Evolutionary conservation across 108 stramenopile genomes (phyloP), one percentile per base, ranked within the genome.

Genomic region (Cylindrotheca fusiformis): DNA sequence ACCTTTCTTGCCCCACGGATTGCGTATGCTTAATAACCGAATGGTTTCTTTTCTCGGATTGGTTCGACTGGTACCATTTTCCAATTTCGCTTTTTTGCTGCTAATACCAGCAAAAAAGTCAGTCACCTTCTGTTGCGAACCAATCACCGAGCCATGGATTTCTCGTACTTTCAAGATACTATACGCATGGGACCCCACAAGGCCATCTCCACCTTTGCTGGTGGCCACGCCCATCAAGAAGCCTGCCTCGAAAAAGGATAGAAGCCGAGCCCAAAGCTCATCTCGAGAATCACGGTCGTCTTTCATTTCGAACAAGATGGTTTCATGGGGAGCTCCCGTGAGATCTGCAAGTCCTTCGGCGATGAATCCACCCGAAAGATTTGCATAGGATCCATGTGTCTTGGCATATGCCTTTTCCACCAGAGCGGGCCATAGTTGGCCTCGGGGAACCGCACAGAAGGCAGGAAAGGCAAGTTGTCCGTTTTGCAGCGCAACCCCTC

Each of bases 331-430:
- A 20, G 74, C 51, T n/a, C 88, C 88, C 18, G 90, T 91, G 53
- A 91, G 59, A 56, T 91, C 90, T 0, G 68, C 31, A 55, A 91
- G 79, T 10, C 80, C 90, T 60, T 91, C 90, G 21, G 70, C 77
- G 28, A 91, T 79, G n/a, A 82, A 83, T n/a, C 90, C 90, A 45
- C 36, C 36, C 6, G 36, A 41, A 41, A 41, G 36, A 41, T 41
- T 41, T 14, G 36, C 36, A 41, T 86, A 91, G 18, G 75, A 88
- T 0, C 86, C 90, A 60, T 91, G 86, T 51, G 75, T 72, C 59
- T 97, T 97, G 18, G 94, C 84, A 60, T 92, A 96, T 6, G 96
- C 96, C 67, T 97, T 97, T 81, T 97, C 96, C 18, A 97, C 60
- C 58, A 97, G 75, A 24, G 85, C 80, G n/a, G 91, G 87, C 96